Evolutionary conservation across 345 rosid genomes (phyloP).

Genomic region (Linum lewisii): DNA sequence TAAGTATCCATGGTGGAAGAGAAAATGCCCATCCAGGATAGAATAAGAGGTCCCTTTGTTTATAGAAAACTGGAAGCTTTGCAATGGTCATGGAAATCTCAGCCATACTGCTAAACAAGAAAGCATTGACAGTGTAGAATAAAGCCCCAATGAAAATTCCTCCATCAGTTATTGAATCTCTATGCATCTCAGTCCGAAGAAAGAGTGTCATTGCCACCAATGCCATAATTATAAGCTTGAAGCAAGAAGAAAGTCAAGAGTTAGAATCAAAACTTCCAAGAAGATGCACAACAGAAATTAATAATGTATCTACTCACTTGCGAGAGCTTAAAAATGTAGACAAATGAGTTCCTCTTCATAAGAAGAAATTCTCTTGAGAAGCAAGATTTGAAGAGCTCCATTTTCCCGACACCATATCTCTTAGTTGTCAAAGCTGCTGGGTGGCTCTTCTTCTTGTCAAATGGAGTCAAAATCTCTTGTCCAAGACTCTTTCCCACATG

Average conservation of each 20-base stretch:
- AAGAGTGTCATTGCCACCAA: slow-evolving; percentile 22
- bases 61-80: slow-evolving; percentile 82
- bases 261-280: not conserved
- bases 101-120: slow-evolving; percentile 62
- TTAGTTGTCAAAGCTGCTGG: slow-evolving; percentile 3
- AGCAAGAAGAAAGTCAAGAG: not conserved
- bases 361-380: slow-evolving; percentile 4
- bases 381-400: not conserved
- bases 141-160: slow-evolving; percentile 45
- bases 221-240: slow-evolving; percentile 26
- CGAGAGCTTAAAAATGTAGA: slow-evolving; percentile 1
- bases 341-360: slow-evolving; percentile 7
- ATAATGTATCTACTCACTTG: not conserved
- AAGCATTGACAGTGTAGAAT: slow-evolving; percentile 38
- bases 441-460: slow-evolving; percentile 4
- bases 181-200: slow-evolving; percentile 30
- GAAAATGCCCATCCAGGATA: slow-evolving; percentile 77
- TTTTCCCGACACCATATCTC: not conserved
- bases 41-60: slow-evolving; percentile 66
- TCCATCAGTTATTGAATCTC: slow-evolving; percentile 33
- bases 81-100: slow-evolving; percentile 70
- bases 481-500: not conserved
- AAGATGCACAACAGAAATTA: too few relatives aligned
- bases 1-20: slow-evolving; percentile 71
- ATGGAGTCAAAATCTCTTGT: not conserved